Evolutionary conservation across 768 basidiomycete species (phyloP).

Genomic region (Udeniomyces megalosporus): DNA sequence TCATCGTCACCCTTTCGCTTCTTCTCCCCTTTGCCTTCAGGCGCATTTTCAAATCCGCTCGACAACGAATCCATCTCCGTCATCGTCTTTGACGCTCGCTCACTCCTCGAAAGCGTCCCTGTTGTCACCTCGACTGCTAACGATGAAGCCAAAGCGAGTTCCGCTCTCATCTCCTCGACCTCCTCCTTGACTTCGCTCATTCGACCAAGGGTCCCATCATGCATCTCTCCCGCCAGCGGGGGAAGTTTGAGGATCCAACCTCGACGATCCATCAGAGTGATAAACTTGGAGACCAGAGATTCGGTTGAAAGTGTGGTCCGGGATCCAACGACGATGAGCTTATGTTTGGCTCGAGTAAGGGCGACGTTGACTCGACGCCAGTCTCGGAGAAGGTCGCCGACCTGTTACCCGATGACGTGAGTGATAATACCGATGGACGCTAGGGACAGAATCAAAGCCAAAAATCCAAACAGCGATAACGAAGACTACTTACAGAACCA

Average conservation of each 20-base stretch:
- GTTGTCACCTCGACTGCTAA: too few species aligned
- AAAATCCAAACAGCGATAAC: not conserved
- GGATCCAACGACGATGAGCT: slow-evolving; percentile 82
- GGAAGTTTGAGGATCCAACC: slow-evolving; percentile 56
- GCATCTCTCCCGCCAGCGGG: not conserved
- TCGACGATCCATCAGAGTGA: slow-evolving; percentile 52
- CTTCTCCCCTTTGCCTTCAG: too few species aligned
- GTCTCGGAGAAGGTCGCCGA: slow-evolving; percentile 84
- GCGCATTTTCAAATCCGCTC: too few species aligned
- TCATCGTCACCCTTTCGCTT: too few species aligned
- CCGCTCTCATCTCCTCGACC: too few species aligned
- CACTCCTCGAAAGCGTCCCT: too few species aligned
- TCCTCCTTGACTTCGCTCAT: too few species aligned
- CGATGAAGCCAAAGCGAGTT: too few species aligned
- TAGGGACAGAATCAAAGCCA: not conserved
- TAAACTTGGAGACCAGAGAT: slow-evolving; percentile 51
- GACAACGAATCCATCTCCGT: too few species aligned
- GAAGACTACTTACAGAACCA: slow-evolving; percentile 44
- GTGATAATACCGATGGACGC: not conserved
- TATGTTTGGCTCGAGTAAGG: slow-evolving; percentile 79
- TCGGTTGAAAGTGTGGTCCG: slow-evolving; percentile 45
- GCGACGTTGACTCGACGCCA: slow-evolving; percentile 95
- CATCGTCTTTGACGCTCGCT: too few species aligned
- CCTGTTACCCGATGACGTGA: too few species aligned
- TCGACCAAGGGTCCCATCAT: not conserved